Base-by-base conservation (phyloP, 2,329 filamentous ascomycete species). In the Cordyceps cicadae region DNA sequence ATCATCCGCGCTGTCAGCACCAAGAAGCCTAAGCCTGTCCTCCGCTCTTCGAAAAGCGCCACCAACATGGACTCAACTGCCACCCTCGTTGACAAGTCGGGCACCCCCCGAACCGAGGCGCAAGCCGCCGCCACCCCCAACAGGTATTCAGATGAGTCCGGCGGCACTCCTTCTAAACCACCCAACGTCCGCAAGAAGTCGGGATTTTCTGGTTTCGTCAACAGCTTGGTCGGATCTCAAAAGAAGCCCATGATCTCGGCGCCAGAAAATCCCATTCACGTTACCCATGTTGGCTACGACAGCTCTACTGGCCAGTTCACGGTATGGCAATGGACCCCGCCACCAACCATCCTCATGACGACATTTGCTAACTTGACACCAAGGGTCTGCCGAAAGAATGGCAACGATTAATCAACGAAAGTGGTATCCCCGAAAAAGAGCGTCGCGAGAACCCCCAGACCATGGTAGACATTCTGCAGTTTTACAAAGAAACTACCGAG, bases 271-370 rank as follows among this genome's bases (percentile, higher is more conserved):
- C 94, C 94, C 54, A 92, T 97, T 63, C 94, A 97, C 76, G 90
- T 99, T 68, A 97, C 93, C 61, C 94, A 99, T 75, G 94, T 99
- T 66, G 93, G 93, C 67, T 97, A 96, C 73, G 93, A 99, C 75
- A 96, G 94, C 76, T 84, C 90, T 69, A 97, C 94, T 3, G 94
- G 94, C 66, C 90, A 96, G 76, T 99, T 96, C 74, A 97, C 93
- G 62, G 92, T 96, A 81, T 70, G 87, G 83, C 58, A 37, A 62
- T 54, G 17, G 46, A 58, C 55, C 45, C 39, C 63, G 66, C 61
- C 56, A 32, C 50, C 54, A 56, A 56, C 29, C 61, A 46, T 39
- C 54, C 61, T 67, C 63, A 66, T 63, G 62, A 54, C 34, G 37
- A 19, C 50, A 29, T 21, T 63, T 64, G 63, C 63, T 68, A 64